A percentile compares a stretch with the other conserved stretches of the same genome.
Conservation (phyloP, 1,139 yeast species). For the Nadsonia starkeyi-henricii region DNA sequence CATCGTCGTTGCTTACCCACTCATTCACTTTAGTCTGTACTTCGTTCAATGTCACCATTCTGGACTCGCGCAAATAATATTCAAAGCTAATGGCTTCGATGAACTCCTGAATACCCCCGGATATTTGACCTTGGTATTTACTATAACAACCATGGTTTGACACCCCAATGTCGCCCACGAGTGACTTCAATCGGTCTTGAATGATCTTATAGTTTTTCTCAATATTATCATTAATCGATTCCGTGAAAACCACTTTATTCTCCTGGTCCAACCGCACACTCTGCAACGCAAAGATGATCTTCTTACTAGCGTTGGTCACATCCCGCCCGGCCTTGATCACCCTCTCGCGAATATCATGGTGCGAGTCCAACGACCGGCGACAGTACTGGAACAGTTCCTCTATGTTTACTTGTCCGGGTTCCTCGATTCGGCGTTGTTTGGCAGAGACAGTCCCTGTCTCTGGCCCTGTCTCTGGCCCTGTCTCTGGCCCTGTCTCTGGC, state of each 20-base stretch:
- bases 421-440: too few species aligned
- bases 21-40: conserved; percentile 3
- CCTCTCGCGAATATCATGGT: neutral
- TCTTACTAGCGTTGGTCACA: neutral
- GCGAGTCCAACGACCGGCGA: neutral
- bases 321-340: neutral
- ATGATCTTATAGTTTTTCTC: neutral
- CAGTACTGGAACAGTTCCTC: neutral
- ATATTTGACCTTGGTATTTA: conserved; percentile 12
- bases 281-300: neutral
- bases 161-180: neutral
- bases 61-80: conserved; percentile 17
- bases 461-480: too few species aligned
- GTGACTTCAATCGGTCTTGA: neutral
- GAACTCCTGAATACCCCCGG: conserved; percentile 25
- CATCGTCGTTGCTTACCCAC: neutral
- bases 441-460: too few species aligned
- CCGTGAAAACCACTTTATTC: neutral
- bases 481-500: too few species aligned
- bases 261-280: neutral
- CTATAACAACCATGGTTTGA: neutral
- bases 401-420: too few species aligned
- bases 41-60: conserved; percentile 9
- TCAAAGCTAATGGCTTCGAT: conserved; percentile 30
- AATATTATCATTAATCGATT: neutral